phyloP scores from a whole-genome alignment of 192 early-diverging fungal species.

The Phycomyces blakesleeanus region DNA sequence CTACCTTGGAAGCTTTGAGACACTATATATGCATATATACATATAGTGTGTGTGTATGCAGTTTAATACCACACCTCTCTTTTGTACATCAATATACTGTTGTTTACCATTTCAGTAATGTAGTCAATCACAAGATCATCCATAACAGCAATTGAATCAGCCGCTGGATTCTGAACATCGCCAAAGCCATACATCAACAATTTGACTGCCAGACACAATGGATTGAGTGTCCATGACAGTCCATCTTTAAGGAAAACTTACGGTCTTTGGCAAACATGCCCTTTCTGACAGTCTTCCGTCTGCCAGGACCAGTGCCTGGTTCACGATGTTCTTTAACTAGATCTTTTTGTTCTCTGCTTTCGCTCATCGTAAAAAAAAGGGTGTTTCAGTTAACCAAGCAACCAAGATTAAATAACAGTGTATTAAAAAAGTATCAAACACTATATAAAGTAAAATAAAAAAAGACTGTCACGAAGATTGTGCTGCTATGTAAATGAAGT shows the following conservation, averaged over 20 bases:
- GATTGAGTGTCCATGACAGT: neutral
- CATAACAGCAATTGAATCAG: constrained; percentile 76
- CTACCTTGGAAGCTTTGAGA: constrained; percentile 47
- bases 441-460: neutral
- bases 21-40: constrained; percentile 33
- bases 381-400: neutral
- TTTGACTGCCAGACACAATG: constrained; percentile 41
- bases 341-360: constrained; percentile 21
- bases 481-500: neutral
- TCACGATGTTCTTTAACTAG: constrained; percentile 19
- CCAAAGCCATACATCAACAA: constrained; percentile 86
- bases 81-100: no score
- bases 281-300: constrained; percentile 38
- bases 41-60: neutral
- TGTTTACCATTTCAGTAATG: constrained; percentile 70
- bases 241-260: constrained; percentile 14
- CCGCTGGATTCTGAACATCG: constrained; percentile 69
- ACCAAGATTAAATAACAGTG: neutral
- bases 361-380: constrained; percentile 23
- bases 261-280: constrained; percentile 41
- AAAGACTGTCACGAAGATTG: constrained; percentile 2
- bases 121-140: constrained; percentile 79
- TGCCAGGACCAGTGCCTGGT: constrained; percentile 30
- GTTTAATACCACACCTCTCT: neutral
- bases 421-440: no score